Conservation (phyloP, 2,329 filamentous ascomycete genomes). For the Penicillium expansum region DNA sequence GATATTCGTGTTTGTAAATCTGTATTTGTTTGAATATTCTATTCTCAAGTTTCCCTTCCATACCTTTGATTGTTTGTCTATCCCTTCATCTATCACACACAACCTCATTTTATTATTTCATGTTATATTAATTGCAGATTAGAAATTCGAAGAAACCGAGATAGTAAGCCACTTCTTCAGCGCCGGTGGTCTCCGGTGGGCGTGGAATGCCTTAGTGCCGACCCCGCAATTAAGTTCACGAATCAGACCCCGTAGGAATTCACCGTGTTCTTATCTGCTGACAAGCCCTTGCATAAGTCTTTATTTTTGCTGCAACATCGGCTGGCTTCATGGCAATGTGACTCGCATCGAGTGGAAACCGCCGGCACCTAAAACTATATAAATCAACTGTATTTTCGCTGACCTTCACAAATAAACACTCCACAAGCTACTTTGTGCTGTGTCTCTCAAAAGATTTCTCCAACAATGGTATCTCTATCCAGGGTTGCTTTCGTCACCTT, state of each 20-base stretch:
- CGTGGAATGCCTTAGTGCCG: neutral
- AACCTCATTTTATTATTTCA: neutral
- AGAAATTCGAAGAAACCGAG: neutral
- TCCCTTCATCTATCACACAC: too few species aligned
- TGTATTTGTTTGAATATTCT: too few species aligned
- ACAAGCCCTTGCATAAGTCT: neutral
- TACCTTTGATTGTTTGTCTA: too few species aligned
- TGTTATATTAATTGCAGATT: neutral
- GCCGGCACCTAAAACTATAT: neutral
- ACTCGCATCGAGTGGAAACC: neutral
- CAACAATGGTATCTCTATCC: constrained; percentile 11
- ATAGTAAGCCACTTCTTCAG: too few species aligned
- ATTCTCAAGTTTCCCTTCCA: too few species aligned
- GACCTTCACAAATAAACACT: neutral
- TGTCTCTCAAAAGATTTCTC: neutral
- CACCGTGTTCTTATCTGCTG: neutral
- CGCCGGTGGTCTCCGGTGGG: constrained; percentile 5
- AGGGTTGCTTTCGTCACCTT: constrained; percentile 12
- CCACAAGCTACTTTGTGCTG: too few species aligned
- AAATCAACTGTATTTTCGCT: neutral
- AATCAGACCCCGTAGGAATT: neutral
- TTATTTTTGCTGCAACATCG: neutral
- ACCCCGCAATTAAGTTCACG: neutral
- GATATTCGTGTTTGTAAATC: too few species aligned
- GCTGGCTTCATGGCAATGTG: neutral